Conservation (phyloP, 78 protist genomes). For the Dictyostelium capitatum region DNA sequence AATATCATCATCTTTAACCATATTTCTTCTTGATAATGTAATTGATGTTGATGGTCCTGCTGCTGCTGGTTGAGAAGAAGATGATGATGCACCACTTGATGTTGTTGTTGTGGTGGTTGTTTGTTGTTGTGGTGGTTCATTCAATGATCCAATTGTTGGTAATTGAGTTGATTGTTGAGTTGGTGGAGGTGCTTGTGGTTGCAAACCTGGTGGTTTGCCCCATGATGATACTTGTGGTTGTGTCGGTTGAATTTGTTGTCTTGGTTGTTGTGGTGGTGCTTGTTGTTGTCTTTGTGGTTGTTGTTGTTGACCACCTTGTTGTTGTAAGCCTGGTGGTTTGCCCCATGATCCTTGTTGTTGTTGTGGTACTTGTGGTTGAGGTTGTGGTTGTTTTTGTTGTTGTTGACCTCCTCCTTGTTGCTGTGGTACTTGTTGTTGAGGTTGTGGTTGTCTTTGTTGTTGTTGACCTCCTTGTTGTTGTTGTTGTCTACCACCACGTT, state of each 20-base stretch:
- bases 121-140: constrained; percentile 7
- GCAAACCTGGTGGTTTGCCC: not conserved
- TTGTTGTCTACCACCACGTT: not conserved
- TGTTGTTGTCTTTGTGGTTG: not conserved
- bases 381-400: not conserved
- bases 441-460: not conserved
- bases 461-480: not conserved
- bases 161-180: not conserved
- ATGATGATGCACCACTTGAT: not conserved
- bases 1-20: not conserved
- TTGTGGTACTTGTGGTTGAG: not conserved
- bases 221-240: not conserved
- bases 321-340: not conserved
- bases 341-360: not conserved
- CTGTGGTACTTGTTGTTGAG: not conserved
- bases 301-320: not conserved
- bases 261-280: not conserved
- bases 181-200: not conserved
- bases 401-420: not conserved
- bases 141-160: not conserved
- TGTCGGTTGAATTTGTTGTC: not conserved
- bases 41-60: not conserved
- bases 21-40: not conserved
- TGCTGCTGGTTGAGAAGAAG: not conserved
- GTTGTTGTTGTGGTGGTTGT: not conserved